Evolutionary conservation across 768 basidiomycete species (phyloP).

Genomic region (Pilatotrama ljubarskyi): DNA sequence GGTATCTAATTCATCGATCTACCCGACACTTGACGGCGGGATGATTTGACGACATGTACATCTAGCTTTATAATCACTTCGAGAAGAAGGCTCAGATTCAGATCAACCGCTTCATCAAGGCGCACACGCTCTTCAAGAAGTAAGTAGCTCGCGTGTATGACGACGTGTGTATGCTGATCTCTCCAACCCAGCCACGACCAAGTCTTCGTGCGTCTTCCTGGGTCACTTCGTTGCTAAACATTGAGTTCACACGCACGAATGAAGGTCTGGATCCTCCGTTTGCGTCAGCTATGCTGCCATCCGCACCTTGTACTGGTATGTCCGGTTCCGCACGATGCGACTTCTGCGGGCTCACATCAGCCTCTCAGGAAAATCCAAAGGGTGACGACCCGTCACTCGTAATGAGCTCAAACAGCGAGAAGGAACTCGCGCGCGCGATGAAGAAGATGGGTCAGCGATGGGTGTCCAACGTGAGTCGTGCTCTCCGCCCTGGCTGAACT

Average conservation of each 20-base stretch:
- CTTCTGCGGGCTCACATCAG: neutral
- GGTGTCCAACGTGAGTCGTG: conserved; percentile 28
- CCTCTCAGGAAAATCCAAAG: conserved; percentile 35
- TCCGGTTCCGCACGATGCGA: neutral
- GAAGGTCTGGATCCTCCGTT: conserved; percentile 71
- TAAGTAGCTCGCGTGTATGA: conserved; percentile 34
- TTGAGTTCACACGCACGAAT: neutral
- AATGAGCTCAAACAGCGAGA: conserved; percentile 48
- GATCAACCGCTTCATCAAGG: conserved; percentile 60
- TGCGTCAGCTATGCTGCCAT: conserved; percentile 74
- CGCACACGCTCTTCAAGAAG: conserved; percentile 72
- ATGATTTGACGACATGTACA: neutral
- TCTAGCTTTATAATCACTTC: conserved; percentile 56
- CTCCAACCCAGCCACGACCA: conserved; percentile 42
- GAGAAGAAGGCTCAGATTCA: conserved; percentile 55
- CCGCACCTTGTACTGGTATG: conserved; percentile 66
- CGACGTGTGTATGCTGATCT: neutral
- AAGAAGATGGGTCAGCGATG: conserved; percentile 46
- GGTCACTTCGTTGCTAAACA: neutral
- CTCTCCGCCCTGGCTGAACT: neutral
- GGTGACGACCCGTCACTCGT: conserved; percentile 53
- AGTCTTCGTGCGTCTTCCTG: conserved; percentile 42
- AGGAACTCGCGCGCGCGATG: conserved; percentile 56
- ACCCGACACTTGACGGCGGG: neutral
- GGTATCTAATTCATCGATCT: conserved; percentile 36